Evolutionary conservation across 106 monocot genomes (phyloP).

Genomic region (Allium cepa): DNA sequence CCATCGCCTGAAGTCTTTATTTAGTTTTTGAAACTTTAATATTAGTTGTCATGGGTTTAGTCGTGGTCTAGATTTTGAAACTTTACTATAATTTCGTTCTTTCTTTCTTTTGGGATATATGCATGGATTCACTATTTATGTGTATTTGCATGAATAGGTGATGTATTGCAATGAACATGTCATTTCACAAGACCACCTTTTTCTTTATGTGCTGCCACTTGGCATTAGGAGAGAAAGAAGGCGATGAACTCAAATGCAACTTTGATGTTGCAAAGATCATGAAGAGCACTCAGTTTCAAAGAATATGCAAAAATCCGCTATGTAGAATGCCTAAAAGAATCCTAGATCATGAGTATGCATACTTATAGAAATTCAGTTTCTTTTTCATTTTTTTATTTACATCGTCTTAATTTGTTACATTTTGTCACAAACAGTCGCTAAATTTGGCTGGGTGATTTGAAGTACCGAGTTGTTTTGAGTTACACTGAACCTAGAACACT

Average conservation of each 20-base stretch:
- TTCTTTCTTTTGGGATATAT: no score
- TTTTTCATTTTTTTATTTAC: background rate
- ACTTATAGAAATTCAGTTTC: background rate
- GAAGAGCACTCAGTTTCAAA: conserved; percentile 73
- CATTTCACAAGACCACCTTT: conserved; percentile 58
- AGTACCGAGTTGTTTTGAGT: conserved; percentile 67
- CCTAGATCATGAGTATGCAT: conserved; percentile 79
- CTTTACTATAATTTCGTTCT: background rate
- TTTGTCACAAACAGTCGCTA: conserved; percentile 30
- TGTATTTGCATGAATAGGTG: conserved; percentile 36
- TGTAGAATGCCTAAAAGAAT: conserved; percentile 65
- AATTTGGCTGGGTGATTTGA: conserved; percentile 90
- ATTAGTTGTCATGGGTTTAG: background rate
- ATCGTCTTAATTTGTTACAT: no score
- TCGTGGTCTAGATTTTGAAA: background rate
- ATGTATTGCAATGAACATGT: conserved; percentile 94
- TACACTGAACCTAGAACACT: conserved; percentile 50
- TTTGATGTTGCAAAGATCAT: conserved; percentile 86
- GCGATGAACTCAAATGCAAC: conserved; percentile 86
- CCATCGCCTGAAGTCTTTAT: no score
- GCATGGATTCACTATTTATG: no score
- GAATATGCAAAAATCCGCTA: conserved; percentile 59
- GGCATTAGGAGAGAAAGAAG: conserved; percentile 94
- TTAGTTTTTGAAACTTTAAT: background rate
- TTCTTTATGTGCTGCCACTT: conserved; percentile 95